Percentiles rank a stretch among this genome's conserved stretches.
Conservation (phyloP, 2,329 filamentous ascomycete species). For the Lachnellula suecica region DNA sequence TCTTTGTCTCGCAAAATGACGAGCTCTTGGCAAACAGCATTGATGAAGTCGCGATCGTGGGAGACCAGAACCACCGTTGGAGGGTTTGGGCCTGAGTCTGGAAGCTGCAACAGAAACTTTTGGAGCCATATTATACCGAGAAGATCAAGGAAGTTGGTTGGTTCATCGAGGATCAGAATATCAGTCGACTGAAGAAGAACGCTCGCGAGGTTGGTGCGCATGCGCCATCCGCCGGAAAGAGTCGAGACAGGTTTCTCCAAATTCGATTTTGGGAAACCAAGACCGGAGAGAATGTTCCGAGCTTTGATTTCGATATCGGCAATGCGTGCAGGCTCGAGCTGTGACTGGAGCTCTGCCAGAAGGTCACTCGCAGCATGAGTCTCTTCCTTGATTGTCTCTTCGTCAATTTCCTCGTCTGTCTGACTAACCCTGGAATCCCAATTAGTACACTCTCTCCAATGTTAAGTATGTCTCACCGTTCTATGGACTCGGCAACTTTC, state of each 20-base stretch:
- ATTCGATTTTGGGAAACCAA: slow-evolving; percentile 67
- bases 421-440: slow-evolving; percentile 42
- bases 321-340: slow-evolving; percentile 64
- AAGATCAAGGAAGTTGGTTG: slow-evolving; percentile 97
- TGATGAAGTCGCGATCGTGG: slow-evolving; percentile 96
- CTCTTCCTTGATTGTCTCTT: slow-evolving; percentile 58
- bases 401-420: slow-evolving; percentile 53
- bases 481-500: slow-evolving; percentile 52
- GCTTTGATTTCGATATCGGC: slow-evolving; percentile 65
- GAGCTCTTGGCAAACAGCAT: slow-evolving; percentile 97
- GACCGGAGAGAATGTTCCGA: slow-evolving; percentile 62
- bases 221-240: slow-evolving; percentile 98
- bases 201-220: slow-evolving; percentile 95
- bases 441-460: not conserved
- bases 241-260: slow-evolving; percentile 62
- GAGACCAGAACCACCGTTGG: slow-evolving; percentile 98
- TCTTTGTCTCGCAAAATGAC: slow-evolving; percentile 98
- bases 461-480: slow-evolving; percentile 25
- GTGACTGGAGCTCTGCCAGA: slow-evolving; percentile 66
- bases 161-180: slow-evolving; percentile 94
- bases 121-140: slow-evolving; percentile 95
- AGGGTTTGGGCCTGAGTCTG: slow-evolving; percentile 47
- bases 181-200: slow-evolving; percentile 98
- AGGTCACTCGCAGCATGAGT: slow-evolving; percentile 69
- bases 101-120: slow-evolving; percentile 92